Evolutionary conservation across 2,329 filamentous ascomycete species (phyloP).

Genomic region (Aspergillus latus): DNA sequence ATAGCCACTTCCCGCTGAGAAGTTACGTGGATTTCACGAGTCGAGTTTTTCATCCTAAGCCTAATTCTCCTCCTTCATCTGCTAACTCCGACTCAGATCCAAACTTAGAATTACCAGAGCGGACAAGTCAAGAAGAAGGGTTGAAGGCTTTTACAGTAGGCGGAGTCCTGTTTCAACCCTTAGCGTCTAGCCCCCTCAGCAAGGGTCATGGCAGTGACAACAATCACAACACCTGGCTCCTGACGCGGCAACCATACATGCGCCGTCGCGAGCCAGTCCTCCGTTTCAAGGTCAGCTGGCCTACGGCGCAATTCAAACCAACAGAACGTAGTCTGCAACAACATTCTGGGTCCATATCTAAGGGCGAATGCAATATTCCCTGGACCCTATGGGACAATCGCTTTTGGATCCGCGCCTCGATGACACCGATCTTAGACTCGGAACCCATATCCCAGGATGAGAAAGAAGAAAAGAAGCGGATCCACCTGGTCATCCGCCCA

Average conservation of each 20-base stretch:
- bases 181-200: constrained; percentile 18
- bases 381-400: constrained; percentile 56
- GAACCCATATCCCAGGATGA: background rate
- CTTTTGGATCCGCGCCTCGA: constrained; percentile 54
- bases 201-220: constrained; percentile 2
- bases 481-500: constrained; percentile 42
- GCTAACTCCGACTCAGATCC: background rate
- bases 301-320: background rate
- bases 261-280: constrained; percentile 26
- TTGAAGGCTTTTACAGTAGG: constrained; percentile 48
- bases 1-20: constrained; percentile 44
- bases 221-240: constrained; percentile 34
- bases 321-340: too few species aligned
- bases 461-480: background rate
- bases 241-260: constrained; percentile 42
- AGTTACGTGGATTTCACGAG: constrained; percentile 44
- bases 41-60: constrained; percentile 40
- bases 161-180: constrained; percentile 50
- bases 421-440: background rate
- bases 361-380: background rate
- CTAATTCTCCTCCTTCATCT: too few species aligned
- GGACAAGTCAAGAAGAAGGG: background rate
- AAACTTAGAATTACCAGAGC: background rate
- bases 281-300: constrained; percentile 20
- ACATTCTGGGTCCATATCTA: background rate